These are phyloP conservation scores for Aureococcus anophagefferens DNA, from an alignment of 108 stramenopile species.

Conservation along the genomic window DNA sequence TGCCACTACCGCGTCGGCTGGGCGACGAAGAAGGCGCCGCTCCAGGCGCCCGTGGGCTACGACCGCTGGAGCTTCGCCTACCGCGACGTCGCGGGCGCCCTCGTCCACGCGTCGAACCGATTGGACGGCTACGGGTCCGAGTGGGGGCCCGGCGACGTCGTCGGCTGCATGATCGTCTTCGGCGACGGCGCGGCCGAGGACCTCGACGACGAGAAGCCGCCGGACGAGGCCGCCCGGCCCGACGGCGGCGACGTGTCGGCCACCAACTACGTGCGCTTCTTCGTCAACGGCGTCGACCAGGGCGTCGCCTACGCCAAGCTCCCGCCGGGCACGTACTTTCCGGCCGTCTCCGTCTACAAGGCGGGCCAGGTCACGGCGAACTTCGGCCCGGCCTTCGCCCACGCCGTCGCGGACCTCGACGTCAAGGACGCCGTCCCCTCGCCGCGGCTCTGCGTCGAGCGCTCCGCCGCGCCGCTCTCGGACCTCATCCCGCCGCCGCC, in stretches of 20 bases:
- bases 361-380: slow-evolving; percentile 27
- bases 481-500: no score
- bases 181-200: not conserved
- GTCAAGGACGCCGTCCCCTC: no score
- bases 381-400: slow-evolving; percentile 25
- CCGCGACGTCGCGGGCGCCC: slow-evolving; percentile 68
- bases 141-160: slow-evolving; percentile 58
- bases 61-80: slow-evolving; percentile 81
- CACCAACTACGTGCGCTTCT: slow-evolving; percentile 68
- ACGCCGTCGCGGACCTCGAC: no score
- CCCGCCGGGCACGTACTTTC: slow-evolving; percentile 24
- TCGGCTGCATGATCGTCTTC: slow-evolving; percentile 74
- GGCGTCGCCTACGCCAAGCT: slow-evolving; percentile 21
- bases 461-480: no score
- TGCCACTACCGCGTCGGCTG: slow-evolving; percentile 17
- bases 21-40: slow-evolving; percentile 26
- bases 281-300: slow-evolving; percentile 68
- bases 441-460: no score
- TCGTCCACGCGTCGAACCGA: slow-evolving; percentile 52
- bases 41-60: slow-evolving; percentile 92
- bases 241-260: not conserved
- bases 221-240: not conserved
- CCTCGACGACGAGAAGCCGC: slow-evolving; percentile 5
- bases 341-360: slow-evolving; percentile 34
- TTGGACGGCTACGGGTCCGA: slow-evolving; percentile 65